Percentiles rank a stretch among this genome's conserved stretches.
Conservation (phyloP, 2,329 filamentous ascomycete genomes). For the Cytospora chrysosperma region DNA sequence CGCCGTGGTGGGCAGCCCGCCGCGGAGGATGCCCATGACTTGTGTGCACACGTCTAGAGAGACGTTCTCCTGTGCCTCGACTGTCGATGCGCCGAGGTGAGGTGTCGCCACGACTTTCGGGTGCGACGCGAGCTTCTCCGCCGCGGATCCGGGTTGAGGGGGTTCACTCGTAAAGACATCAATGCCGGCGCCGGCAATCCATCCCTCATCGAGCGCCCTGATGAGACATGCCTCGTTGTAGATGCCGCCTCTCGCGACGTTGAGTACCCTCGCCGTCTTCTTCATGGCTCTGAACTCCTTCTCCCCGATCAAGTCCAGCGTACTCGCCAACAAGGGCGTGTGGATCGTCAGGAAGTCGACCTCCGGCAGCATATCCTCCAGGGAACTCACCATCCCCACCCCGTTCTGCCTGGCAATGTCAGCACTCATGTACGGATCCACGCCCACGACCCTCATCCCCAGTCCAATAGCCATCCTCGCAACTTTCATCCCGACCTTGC, state of each 20-base stretch:
- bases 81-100: constrained; percentile 75
- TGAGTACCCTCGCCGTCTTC: constrained; percentile 69
- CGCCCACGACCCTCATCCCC: constrained; percentile 72
- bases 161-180: constrained; percentile 81
- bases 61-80: constrained; percentile 82
- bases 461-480: constrained; percentile 76
- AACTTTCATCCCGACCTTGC: constrained; percentile 81
- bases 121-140: constrained; percentile 64
- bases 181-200: constrained; percentile 73
- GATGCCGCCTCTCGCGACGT: constrained; percentile 77
- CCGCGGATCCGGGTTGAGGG: constrained; percentile 52
- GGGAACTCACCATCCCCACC: constrained; percentile 58
- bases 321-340: constrained; percentile 75
- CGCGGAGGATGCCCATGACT: constrained; percentile 69
- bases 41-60: constrained; percentile 81
- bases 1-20: constrained; percentile 71
- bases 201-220: constrained; percentile 66
- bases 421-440: constrained; percentile 75
- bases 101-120: constrained; percentile 74
- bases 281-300: constrained; percentile 71
- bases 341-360: constrained; percentile 80
- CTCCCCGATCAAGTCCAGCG: constrained; percentile 69
- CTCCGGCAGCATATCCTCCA: constrained; percentile 61
- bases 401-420: constrained; percentile 68
- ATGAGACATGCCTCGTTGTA: constrained; percentile 75